Conservation (phyloP, 345 rosid genomes). For the Populus pruinosa region DNA sequence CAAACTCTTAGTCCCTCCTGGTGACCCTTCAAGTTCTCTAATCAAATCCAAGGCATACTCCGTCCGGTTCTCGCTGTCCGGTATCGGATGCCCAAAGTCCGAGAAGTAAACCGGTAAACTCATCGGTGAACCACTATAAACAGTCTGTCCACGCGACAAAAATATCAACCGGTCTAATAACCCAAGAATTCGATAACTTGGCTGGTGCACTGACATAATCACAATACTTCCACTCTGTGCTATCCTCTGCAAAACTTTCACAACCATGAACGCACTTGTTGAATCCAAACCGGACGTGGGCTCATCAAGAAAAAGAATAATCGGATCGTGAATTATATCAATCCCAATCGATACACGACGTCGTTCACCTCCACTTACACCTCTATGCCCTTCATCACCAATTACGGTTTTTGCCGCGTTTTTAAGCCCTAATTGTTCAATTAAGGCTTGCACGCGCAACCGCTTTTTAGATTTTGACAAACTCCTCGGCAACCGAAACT, state of each 20-base stretch:
- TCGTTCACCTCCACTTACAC: conserved; percentile 90
- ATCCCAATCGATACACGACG: conserved; percentile 89
- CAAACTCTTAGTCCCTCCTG: conserved; percentile 70
- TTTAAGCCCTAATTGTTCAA: conserved; percentile 79
- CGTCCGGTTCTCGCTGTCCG: conserved; percentile 79
- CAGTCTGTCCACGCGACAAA: conserved; percentile 88
- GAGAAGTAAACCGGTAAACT: conserved; percentile 56
- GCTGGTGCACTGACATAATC: conserved; percentile 91
- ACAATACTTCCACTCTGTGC: conserved; percentile 95
- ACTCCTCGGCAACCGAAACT: conserved; percentile 76
- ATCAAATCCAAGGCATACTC: conserved; percentile 83
- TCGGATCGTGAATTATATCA: conserved; percentile 90
- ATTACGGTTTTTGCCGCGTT: conserved; percentile 83
- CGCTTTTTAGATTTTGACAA: conserved; percentile 73
- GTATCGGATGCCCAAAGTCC: conserved; percentile 87
- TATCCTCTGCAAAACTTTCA: conserved; percentile 84
- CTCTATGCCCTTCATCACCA: conserved; percentile 95
- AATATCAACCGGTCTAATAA: conserved; percentile 74
- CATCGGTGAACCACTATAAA: conserved; percentile 77
- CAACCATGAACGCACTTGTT: conserved; percentile 92
- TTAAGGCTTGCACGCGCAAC: conserved; percentile 67
- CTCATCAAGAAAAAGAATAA: conserved; percentile 79
- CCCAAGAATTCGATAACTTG: conserved; percentile 80
- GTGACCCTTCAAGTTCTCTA: conserved; percentile 82
- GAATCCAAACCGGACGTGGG: conserved; percentile 96